Conservation (phyloP, 257 asterid genomes). For the Solanum phureja region DNA sequence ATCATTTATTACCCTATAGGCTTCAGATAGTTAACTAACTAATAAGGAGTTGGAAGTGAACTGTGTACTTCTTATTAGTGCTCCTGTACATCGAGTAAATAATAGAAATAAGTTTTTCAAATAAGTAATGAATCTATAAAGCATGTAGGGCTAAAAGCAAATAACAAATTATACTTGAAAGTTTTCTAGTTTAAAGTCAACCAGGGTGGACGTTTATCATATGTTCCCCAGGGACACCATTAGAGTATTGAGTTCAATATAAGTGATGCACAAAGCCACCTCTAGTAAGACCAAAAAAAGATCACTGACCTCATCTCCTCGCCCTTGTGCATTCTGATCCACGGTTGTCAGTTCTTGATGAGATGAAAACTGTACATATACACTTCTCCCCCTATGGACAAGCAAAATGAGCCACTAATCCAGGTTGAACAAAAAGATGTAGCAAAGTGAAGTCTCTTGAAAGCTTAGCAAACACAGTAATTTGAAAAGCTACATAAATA, state of each 20-base stretch:
- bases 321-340: slow-evolving; percentile 86
- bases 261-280: not conserved
- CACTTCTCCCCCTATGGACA: slow-evolving; percentile 79
- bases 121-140: not conserved
- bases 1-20: not conserved
- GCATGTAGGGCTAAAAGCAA: not conserved
- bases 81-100: not conserved
- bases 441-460: not conserved
- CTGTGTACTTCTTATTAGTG: not conserved
- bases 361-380: slow-evolving; percentile 91
- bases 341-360: slow-evolving; percentile 92
- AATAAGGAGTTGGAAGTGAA: not conserved
- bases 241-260: not conserved
- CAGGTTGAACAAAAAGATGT: not conserved
- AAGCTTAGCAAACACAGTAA: not conserved
- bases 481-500: not conserved
- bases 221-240: not conserved
- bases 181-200: not conserved
- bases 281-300: not conserved
- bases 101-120: not conserved
- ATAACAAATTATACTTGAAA: not conserved
- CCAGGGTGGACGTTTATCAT: not conserved
- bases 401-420: not conserved
- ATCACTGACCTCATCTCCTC: slow-evolving; percentile 84
- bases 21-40: not conserved